Base-by-base conservation (phyloP, 306 rosid genomes). In the Cicer judaicum region DNA sequence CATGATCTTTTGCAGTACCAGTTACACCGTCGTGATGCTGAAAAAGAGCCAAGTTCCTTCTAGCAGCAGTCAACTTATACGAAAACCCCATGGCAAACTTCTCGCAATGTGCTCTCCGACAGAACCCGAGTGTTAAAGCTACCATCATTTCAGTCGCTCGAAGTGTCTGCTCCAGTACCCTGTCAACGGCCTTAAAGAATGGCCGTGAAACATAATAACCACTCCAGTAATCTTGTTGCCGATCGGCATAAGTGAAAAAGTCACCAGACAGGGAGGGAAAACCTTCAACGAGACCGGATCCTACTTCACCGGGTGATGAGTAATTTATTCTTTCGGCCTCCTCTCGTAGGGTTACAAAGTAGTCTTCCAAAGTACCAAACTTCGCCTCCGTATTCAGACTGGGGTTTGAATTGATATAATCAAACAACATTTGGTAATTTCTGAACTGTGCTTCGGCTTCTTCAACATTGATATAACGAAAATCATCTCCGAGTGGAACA, bases 1-100 rank as follows among this genome's bases (percentile, higher is more conserved):
- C 97, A 7, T 94, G 92, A 80, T 94, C 97, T 79, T 92, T 94
- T 61, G 99, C 99, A 52, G 99, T 94, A 76, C 99, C 99, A 10
- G 99, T 92, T 68, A 94, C 99, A 43, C 99, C 99, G 68, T 94
- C 99, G 76, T 94, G 99, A 83, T 94, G 99, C 91, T 94, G 99
- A 81, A 94, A 94, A 80, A 94, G 99, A 70, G 99, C 99, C 57
- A 94, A 84, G 75, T 94, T 94, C 80, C 99, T 92, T 84, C 99
- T 90, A 14, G 97, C 99, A 76, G 99, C 99, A 6, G 96, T 88
- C 88, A 94, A 80, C 87, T 94, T 94, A 81, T 84, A 85, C 34
- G 96, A 91, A 84, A 94, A 94, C 53, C 92, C 95, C 41, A 74
- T 12, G 1, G 93, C 85, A 19, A 94, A 84, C 84, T 89, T 94